phyloP scores from a whole-genome alignment of 305 asterid genomes.

The Ilex paraguariensis region DNA sequence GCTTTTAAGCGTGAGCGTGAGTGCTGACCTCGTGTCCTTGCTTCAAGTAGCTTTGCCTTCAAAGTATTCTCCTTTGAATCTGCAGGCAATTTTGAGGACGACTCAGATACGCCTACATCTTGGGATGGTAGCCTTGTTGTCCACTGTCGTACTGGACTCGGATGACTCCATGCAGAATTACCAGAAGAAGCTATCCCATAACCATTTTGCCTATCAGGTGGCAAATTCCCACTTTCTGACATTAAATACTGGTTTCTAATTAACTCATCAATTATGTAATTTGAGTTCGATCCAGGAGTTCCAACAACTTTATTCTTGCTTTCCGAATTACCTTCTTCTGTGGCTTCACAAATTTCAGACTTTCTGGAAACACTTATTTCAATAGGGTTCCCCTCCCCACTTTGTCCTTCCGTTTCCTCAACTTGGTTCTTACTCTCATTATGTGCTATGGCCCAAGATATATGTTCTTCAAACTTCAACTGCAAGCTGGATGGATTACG shows the following conservation, averaged over 20 bases:
- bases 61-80: slow-evolving; percentile 1
- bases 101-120: slow-evolving; percentile 2
- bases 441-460: slow-evolving; percentile 29
- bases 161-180: not conserved
- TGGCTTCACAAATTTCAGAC: not conserved
- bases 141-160: slow-evolving; percentile 4
- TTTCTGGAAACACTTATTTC: not conserved
- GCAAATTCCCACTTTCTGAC: slow-evolving; percentile 2
- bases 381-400: slow-evolving; percentile 1
- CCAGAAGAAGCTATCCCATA: not conserved
- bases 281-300: not conserved
- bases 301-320: not conserved
- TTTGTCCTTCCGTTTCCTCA: slow-evolving; percentile 23
- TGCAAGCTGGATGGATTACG: slow-evolving; percentile 43
- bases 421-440: slow-evolving; percentile 21
- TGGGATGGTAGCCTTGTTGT: not conserved
- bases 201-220: not conserved
- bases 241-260: not conserved
- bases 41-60: slow-evolving; percentile 7
- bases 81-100: not conserved
- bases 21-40: slow-evolving; percentile 2
- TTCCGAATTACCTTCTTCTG: not conserved
- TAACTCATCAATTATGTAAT: not conserved
- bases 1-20: slow-evolving; percentile 1
- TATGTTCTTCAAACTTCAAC: slow-evolving; percentile 62